Percentiles rank a stretch among this genome's conserved stretches.
Conservation (phyloP, 2,329 filamentous ascomycete genomes). For the Fonsecaea nubica region DNA sequence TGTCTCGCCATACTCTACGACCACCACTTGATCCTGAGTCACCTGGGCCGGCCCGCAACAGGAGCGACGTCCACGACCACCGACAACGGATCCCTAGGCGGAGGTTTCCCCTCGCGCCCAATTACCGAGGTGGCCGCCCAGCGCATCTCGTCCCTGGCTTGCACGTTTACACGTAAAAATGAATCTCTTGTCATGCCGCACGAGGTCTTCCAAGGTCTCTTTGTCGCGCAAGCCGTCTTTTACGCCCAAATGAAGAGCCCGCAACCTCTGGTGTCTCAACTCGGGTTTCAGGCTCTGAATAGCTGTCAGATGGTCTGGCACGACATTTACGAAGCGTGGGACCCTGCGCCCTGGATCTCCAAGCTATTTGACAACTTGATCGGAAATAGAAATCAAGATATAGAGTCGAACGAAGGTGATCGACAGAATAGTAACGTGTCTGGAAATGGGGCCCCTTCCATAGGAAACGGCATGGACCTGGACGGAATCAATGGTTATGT, state of each 20-base stretch:
- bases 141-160: constrained; percentile 19
- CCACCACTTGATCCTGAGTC: constrained; percentile 16
- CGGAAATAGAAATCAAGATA: not conserved
- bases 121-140: constrained; percentile 17
- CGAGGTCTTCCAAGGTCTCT: constrained; percentile 24
- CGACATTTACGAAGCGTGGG: constrained; percentile 18
- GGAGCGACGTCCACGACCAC: constrained; percentile 10
- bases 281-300: constrained; percentile 17
- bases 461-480: constrained; percentile 9
- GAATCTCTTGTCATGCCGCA: constrained; percentile 22
- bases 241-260: constrained; percentile 24
- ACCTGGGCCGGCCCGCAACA: constrained; percentile 9
- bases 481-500: constrained; percentile 19
- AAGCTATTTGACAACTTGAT: constrained; percentile 27
- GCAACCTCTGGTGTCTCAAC: constrained; percentile 5
- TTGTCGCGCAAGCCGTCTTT: constrained; percentile 24
- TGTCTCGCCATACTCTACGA: constrained; percentile 22
- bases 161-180: constrained; percentile 14
- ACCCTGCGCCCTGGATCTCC: constrained; percentile 20
- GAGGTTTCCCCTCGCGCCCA: constrained; percentile 8
- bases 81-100: constrained; percentile 4
- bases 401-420: constrained; percentile 4
- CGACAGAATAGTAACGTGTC: not conserved
- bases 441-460: not conserved
- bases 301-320: constrained; percentile 23